phyloP scores from a whole-genome alignment of 2,329 filamentous ascomycete species.

The Aspergillus oerlinghausenensis region DNA sequence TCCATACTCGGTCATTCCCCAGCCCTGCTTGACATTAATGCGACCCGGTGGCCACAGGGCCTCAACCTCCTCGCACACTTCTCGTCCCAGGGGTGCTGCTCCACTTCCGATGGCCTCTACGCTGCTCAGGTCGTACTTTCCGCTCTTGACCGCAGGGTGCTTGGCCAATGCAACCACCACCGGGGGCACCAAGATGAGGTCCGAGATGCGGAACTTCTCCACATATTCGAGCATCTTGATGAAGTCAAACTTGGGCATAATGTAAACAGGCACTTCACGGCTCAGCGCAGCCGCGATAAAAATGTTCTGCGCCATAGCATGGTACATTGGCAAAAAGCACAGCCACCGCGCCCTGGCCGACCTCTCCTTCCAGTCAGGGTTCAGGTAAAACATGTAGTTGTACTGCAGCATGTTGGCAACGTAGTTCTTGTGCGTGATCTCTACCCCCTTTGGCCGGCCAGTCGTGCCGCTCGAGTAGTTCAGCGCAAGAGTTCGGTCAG shows the following conservation, averaged over 20 bases:
- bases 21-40: conserved; percentile 64
- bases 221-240: conserved; percentile 64
- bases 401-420: conserved; percentile 65
- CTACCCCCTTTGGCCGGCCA: conserved; percentile 77
- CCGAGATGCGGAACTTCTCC: conserved; percentile 64
- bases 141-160: conserved; percentile 54
- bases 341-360: conserved; percentile 46
- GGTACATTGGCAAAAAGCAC: conserved; percentile 73
- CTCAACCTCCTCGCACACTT: conserved; percentile 56
- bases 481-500: conserved; percentile 51
- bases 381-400: conserved; percentile 43
- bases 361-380: conserved; percentile 48
- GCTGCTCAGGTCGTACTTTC: conserved; percentile 63
- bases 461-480: conserved; percentile 76
- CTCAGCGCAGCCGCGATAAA: conserved; percentile 58
- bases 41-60: conserved; percentile 48
- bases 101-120: conserved; percentile 59
- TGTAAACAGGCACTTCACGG: conserved; percentile 59
- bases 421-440: conserved; percentile 73
- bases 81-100: conserved; percentile 60
- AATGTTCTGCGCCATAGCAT: conserved; percentile 67
- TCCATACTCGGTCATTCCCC: conserved; percentile 77
- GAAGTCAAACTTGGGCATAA: conserved; percentile 77
- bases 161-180: conserved; percentile 71
- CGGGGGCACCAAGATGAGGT: conserved; percentile 66